These are phyloP conservation scores for Lippia alba DNA, from an alignment of 305 asterid genomes.

Conservation along the genomic window DNA sequence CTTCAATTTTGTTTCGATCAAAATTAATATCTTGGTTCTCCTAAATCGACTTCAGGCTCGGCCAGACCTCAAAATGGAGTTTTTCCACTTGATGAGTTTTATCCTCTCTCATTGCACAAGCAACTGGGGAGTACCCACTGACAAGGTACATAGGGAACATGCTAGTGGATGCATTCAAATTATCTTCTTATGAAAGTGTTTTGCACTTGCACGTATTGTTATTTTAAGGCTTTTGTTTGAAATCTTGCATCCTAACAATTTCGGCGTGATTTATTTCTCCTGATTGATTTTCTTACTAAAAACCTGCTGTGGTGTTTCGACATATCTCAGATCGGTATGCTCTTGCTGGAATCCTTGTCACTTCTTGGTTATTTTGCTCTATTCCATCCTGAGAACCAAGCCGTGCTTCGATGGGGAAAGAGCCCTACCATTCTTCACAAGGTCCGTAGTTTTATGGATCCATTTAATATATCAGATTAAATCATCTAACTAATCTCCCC, in stretches of 20 bases:
- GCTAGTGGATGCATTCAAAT: conserved; percentile 21
- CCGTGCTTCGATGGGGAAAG: conserved; percentile 99
- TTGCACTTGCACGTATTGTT: too few relatives aligned
- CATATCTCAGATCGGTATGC: conserved; percentile 66
- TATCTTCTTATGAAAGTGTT: not conserved
- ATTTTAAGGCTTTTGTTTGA: too few relatives aligned
- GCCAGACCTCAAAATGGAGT: conserved; percentile 97
- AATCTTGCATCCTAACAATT: not conserved
- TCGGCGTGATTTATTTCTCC: not conserved
- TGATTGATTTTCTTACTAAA: conserved; percentile 19
- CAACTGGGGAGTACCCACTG: conserved; percentile 87
- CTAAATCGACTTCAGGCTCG: conserved; percentile 68
- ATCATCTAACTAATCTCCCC: conserved; percentile 37
- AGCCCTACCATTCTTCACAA: conserved; percentile 99
- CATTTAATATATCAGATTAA: conserved; percentile 12
- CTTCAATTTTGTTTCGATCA: conserved; percentile 18
- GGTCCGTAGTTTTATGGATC: conserved; percentile 45
- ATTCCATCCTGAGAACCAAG: conserved; percentile 92
- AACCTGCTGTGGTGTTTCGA: conserved; percentile 8
- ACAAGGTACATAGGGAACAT: conserved; percentile 65
- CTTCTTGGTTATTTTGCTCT: conserved; percentile 92
- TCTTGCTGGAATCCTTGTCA: conserved; percentile 83
- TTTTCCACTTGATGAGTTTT: conserved; percentile 94
- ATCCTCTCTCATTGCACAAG: conserved; percentile 91
- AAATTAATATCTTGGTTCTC: conserved; percentile 27